Conservation (phyloP, 2,329 filamentous ascomycete species). For the Elsinoe australis region DNA sequence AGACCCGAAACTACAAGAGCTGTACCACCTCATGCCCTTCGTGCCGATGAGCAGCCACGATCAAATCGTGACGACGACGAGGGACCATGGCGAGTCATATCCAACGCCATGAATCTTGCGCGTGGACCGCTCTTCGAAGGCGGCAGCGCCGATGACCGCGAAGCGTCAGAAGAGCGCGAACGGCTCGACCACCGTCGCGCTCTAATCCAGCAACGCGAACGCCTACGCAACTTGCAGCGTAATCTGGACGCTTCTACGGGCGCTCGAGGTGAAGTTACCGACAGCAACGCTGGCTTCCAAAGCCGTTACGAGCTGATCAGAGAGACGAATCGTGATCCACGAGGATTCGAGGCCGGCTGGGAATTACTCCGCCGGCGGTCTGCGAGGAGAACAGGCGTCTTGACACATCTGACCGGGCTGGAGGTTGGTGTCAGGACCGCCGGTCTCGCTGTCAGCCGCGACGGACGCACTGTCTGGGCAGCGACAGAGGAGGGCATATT, state of each 20-base stretch:
- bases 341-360: constrained; percentile 9
- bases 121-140: constrained; percentile 32
- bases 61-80: constrained; percentile 26
- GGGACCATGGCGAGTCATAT: constrained; percentile 42
- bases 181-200: constrained; percentile 20
- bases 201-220: constrained; percentile 23
- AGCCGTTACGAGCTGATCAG: constrained; percentile 3
- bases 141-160: constrained; percentile 22
- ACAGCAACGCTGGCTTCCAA: constrained; percentile 6
- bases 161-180: constrained; percentile 21
- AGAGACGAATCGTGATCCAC: background rate
- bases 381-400: background rate
- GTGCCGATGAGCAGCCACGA: background rate
- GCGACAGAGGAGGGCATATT: constrained; percentile 63
- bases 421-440: constrained; percentile 38
- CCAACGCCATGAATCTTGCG: constrained; percentile 37
- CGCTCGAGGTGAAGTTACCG: background rate
- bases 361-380: constrained; percentile 9
- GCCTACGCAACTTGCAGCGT: constrained; percentile 21
- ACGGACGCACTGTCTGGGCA: constrained; percentile 41
- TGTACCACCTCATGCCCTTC: constrained; percentile 17
- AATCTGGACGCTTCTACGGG: constrained; percentile 17
- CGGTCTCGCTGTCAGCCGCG: constrained; percentile 42
- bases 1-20: constrained; percentile 4
- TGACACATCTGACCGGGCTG: constrained; percentile 1